A percentile compares a stretch with the other conserved stretches of the same genome.
phyloP scores from a whole-genome alignment of 345 rosid species.

The Gossypium thurberi region DNA sequence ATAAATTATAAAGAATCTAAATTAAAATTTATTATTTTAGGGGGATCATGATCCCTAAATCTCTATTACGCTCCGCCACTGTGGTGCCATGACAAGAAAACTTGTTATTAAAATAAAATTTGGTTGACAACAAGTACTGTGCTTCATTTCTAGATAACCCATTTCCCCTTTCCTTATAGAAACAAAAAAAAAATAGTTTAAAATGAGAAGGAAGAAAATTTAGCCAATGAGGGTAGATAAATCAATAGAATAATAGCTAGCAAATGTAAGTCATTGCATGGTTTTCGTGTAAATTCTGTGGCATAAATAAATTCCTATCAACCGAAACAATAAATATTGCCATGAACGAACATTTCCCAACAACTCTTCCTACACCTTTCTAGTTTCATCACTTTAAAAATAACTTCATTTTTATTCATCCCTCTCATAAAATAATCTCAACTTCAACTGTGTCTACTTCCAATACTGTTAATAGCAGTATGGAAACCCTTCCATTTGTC shows the following conservation, averaged over 20 bases:
- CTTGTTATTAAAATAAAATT: too few relatives aligned
- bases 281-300: constrained; percentile 25
- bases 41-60: fast-evolving
- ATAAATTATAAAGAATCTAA: too few relatives aligned
- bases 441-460: background rate
- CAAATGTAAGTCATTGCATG: constrained; percentile 3
- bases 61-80: too few relatives aligned
- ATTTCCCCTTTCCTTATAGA: too few relatives aligned
- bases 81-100: too few relatives aligned
- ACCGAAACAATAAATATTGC: constrained; percentile 15
- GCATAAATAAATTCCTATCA: constrained; percentile 32
- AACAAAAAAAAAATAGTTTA: too few relatives aligned
- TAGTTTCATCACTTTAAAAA: constrained; percentile 24
- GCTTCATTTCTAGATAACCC: too few relatives aligned
- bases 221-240: background rate
- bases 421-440: background rate
- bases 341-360: constrained; percentile 34
- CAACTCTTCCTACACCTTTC: constrained; percentile 62
- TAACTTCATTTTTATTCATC: background rate
- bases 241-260: background rate
- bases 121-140: too few relatives aligned
- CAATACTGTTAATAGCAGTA: constrained; percentile 1
- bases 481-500: constrained; percentile 42
- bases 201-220: too few relatives aligned
- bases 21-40: too few relatives aligned